Evolutionary conservation across 345 rosid genomes (phyloP).

Genomic region (Limnanthes douglasii): DNA sequence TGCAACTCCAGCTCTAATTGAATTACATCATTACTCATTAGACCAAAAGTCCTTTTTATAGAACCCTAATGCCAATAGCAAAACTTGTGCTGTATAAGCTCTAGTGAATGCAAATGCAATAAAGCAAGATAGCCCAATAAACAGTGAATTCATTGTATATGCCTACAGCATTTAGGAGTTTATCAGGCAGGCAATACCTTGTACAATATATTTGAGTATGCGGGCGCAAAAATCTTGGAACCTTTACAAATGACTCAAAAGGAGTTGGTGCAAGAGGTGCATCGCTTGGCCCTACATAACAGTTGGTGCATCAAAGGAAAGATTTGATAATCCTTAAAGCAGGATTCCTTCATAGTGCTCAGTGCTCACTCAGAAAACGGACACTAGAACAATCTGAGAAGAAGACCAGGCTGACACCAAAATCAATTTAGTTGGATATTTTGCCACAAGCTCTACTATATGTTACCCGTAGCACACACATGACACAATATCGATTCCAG

Average conservation of each 20-base stretch:
- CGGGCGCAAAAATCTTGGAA: conserved; percentile 83
- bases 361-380: not conserved
- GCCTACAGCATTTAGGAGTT: not conserved
- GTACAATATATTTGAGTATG: conserved; percentile 91
- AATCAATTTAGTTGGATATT: not conserved
- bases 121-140: not conserved
- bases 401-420: not conserved
- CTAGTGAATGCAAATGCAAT: no score
- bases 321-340: no score
- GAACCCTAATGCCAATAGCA: no score
- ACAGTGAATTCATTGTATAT: not conserved
- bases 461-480: not conserved
- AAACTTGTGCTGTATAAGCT: no score
- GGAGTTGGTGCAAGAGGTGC: conserved; percentile 85
- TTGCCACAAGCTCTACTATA: not conserved
- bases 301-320: no score
- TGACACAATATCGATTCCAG: no score
- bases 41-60: no score
- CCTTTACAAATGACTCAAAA: conserved; percentile 90
- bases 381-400: not conserved
- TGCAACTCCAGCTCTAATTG: no score
- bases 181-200: conserved; percentile 32
- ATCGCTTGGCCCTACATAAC: conserved; percentile 59
- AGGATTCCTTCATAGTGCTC: no score
- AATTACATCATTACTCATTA: no score